phyloP scores from a whole-genome alignment of 192 early-diverging fungal species.

The Coemansia sp. region DNA sequence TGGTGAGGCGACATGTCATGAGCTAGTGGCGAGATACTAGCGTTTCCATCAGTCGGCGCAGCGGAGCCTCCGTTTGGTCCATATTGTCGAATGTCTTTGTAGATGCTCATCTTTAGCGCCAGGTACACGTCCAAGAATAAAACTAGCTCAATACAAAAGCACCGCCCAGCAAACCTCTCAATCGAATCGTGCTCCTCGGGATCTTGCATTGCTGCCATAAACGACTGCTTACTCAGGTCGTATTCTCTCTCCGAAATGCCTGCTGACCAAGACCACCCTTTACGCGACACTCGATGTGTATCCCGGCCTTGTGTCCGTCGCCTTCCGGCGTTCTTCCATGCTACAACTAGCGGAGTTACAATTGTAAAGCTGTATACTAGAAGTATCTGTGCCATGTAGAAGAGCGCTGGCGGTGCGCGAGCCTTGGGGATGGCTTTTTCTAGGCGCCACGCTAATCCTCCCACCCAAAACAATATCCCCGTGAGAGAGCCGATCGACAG shows the following conservation, averaged over 20 bases:
- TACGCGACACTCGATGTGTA: not conserved
- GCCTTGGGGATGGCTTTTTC: not conserved
- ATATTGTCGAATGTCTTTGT: conserved; percentile 2
- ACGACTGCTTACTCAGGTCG: conserved; percentile 18
- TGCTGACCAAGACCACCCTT: conserved; percentile 15
- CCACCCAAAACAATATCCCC: conserved; percentile 15
- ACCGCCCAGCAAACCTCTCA: conserved; percentile 15
- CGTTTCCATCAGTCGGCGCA: not conserved
- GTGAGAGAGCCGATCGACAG: conserved; percentile 11
- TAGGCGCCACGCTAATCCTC: conserved; percentile 10
- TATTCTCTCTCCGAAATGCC: conserved; percentile 12
- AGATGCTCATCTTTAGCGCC: conserved; percentile 20
- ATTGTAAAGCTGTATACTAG: conserved; percentile 17
- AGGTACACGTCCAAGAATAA: conserved; percentile 23
- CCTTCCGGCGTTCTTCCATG: conserved; percentile 5
- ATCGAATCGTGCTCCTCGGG: conserved; percentile 19
- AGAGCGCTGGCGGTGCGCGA: conserved; percentile 14
- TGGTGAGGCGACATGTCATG: not conserved
- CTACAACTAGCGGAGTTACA: conserved; percentile 11
- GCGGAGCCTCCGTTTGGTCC: not conserved
- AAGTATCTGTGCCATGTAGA: conserved; percentile 16
- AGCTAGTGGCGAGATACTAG: not conserved
- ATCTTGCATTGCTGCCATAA: conserved; percentile 26
- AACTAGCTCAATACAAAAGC: conserved; percentile 33
- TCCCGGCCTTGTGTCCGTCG: not conserved